phyloP scores from a whole-genome alignment of 2,329 filamentous ascomycete species.

The Cercospora citrullina region DNA sequence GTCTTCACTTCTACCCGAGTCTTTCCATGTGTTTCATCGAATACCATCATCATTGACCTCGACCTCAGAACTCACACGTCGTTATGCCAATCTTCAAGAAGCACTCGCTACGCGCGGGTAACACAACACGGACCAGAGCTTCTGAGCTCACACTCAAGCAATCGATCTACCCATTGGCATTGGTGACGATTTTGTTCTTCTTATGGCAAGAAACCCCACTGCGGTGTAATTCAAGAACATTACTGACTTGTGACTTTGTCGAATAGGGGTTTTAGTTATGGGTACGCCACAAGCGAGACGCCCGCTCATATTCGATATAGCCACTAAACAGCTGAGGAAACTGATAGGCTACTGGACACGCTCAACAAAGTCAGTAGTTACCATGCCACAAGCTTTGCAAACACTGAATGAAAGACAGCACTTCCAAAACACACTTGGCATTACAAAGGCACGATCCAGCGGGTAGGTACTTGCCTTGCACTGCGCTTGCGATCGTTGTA shows the following conservation, averaged over 20 bases:
- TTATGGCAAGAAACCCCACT: conserved; percentile 49
- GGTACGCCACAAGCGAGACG: background rate
- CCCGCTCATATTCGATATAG: background rate
- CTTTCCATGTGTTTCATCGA: background rate
- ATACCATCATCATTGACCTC: background rate
- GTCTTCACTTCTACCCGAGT: background rate
- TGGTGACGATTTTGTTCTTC: conserved; percentile 67
- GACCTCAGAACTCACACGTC: background rate
- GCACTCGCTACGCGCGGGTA: conserved; percentile 22
- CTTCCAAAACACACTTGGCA: conserved; percentile 48
- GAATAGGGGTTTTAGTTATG: conserved; percentile 6
- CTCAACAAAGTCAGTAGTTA: conserved; percentile 41
- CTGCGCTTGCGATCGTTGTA: background rate
- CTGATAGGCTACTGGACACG: conserved; percentile 53
- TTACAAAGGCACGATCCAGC: conserved; percentile 46
- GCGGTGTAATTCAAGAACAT: no score
- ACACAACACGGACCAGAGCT: conserved; percentile 24
- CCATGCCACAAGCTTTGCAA: conserved; percentile 42
- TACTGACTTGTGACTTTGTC: background rate
- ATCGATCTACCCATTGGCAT: conserved; percentile 53
- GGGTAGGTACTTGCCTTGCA: background rate
- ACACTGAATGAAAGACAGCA: conserved; percentile 51
- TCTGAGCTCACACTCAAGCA: conserved; percentile 26
- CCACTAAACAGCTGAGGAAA: background rate
- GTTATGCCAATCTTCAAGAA: conserved; percentile 27